Base-by-base conservation (phyloP, 1,284 basidiomycete species). In the Apiotrichum mycotoxinovorans region DNA sequence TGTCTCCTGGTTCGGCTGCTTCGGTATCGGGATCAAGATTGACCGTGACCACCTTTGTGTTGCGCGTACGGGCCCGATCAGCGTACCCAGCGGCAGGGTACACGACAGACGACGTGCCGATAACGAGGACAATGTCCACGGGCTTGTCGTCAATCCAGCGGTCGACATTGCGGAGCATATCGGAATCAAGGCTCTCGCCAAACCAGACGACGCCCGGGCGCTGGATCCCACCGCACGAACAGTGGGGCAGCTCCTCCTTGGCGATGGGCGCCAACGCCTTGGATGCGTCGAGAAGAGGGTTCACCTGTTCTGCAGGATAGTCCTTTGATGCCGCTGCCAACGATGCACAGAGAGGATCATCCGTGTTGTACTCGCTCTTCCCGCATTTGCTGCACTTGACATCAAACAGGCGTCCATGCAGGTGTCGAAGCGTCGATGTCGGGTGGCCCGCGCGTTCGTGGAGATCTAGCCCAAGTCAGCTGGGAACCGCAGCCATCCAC, bases 191-290 rank as follows among this genome's bases (percentile, higher is more conserved):
- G 33, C 47, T 53, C 35, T 60, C 59, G 18, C 59, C 59, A 20
- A 60, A 60, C 59, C 59, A 60, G 14, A 60, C 59, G 1, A 60
- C 59, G 8, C 52, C 59, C 0, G 59, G 59, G 34, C 59, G 52
- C 26, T 51, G 43, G 7, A 60, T 40, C 3, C 49, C 49, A 7
- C 40, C 35, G 37, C 59, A 60, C 20, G 46, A 17, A 10, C 59
- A 60, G 9, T 46, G 48, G 0, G 59, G 59, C 15, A 60, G 49
- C 7, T 51, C 44, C 8, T 15, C 12, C 8, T 44, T 4, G 1
- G 48, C n/a, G 35, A 60, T 60, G 0, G 18, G 43, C 0, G 43
- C 44, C 12, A 57, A 25, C 20, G 48, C 20, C 11, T 42, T 20
- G 2, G 52, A 26, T 0, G 55, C 52, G 27, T 57, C 59, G 20